Evolutionary conservation across 495 filamentous ascomycete species (phyloP).

Genomic region (Amniculicola lignicola): DNA sequence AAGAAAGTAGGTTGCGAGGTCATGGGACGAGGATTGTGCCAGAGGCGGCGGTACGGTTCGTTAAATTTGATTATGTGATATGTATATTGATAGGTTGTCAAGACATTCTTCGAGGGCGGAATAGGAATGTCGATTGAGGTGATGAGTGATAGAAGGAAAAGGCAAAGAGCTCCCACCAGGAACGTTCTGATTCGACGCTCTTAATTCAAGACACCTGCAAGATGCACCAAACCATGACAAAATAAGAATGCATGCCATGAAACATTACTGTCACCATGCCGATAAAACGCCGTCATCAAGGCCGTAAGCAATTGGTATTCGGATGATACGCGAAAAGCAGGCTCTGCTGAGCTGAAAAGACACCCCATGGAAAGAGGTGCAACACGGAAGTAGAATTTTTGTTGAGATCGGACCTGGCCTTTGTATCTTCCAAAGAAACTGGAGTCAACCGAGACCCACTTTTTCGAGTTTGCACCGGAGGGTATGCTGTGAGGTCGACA

Average conservation of each 20-base stretch:
- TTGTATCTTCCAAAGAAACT: constrained; percentile 12
- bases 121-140: neutral
- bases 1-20: neutral
- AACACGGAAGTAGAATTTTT: constrained; percentile 13
- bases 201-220: constrained; percentile 21
- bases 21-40: constrained; percentile 4
- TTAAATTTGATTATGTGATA: constrained; percentile 9
- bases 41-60: neutral
- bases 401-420: too few species aligned
- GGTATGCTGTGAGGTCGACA: constrained; percentile 10
- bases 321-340: constrained; percentile 6
- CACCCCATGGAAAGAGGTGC: constrained; percentile 1
- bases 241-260: constrained; percentile 1
- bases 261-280: constrained; percentile 3
- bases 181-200: neutral
- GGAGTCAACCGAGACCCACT: neutral
- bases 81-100: neutral
- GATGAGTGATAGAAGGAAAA: constrained; percentile 2
- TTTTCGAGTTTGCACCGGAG: too few species aligned
- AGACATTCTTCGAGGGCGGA: neutral
- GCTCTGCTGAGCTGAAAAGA: constrained; percentile 15
- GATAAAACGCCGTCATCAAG: constrained; percentile 29
- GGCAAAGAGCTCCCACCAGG: neutral
- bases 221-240: constrained; percentile 19
- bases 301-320: constrained; percentile 11